Conservation (phyloP, 495 filamentous ascomycete genomes). For the Penicillium maclennaniae region DNA sequence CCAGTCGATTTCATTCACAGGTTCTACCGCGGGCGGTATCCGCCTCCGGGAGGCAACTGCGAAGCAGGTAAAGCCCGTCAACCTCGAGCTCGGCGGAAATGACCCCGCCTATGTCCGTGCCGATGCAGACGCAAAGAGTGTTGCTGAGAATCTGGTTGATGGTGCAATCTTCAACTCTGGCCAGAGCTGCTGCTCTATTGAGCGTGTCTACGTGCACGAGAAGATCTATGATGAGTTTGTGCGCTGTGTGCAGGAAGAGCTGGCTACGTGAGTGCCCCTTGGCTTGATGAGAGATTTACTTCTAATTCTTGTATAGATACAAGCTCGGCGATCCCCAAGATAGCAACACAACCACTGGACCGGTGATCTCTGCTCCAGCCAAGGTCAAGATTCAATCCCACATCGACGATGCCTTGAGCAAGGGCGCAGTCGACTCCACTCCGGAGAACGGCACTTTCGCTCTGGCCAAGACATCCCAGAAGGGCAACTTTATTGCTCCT, state of each 20-base stretch:
- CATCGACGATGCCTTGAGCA: slow-evolving; percentile 76
- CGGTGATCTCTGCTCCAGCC: slow-evolving; percentile 76
- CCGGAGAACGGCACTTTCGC: slow-evolving; percentile 73
- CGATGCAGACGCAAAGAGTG: slow-evolving; percentile 85
- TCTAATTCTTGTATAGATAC: slow-evolving; percentile 52
- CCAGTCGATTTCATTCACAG: slow-evolving; percentile 81
- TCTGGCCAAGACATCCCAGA: slow-evolving; percentile 50
- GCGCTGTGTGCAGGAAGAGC: slow-evolving; percentile 67
- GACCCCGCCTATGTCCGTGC: slow-evolving; percentile 85
- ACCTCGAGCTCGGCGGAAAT: slow-evolving; percentile 90
- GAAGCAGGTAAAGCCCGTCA: slow-evolving; percentile 73
- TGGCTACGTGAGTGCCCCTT: slow-evolving; percentile 42
- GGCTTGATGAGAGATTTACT: neutral
- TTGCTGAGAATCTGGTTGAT: slow-evolving; percentile 89
- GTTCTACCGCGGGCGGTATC: slow-evolving; percentile 81
- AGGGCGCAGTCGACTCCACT: slow-evolving; percentile 80
- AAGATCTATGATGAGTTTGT: slow-evolving; percentile 80
- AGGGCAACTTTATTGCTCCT: slow-evolving; percentile 83
- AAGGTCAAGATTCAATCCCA: slow-evolving; percentile 70
- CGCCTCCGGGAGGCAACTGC: slow-evolving; percentile 78
- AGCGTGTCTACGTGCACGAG: slow-evolving; percentile 88
- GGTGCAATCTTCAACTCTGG: slow-evolving; percentile 95
- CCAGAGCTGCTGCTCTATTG: slow-evolving; percentile 92
- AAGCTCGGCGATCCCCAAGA: slow-evolving; percentile 84
- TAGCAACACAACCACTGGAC: slow-evolving; percentile 75